Conservation (phyloP, 257 asterid species). For the Lavandula angustifolia region DNA sequence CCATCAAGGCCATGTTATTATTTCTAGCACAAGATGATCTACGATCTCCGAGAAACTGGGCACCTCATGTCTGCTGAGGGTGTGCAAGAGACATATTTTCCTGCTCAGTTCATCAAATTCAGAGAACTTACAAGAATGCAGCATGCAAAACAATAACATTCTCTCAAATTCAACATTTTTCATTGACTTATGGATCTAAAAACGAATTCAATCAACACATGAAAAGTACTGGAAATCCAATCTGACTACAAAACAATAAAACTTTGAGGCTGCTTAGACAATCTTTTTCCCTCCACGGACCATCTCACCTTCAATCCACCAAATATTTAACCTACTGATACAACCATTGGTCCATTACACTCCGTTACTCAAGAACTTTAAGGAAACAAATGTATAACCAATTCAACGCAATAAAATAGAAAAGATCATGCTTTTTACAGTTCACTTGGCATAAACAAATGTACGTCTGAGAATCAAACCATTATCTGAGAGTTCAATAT, state of each 20-base stretch:
- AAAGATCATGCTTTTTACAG: neutral
- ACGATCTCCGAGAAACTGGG: slow-evolving; percentile 43
- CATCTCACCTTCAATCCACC: slow-evolving; percentile 7
- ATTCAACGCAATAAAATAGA: neutral
- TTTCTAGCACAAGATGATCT: slow-evolving; percentile 45
- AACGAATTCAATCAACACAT: slow-evolving; percentile 9
- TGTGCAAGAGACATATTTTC: slow-evolving; percentile 62
- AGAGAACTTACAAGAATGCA: slow-evolving; percentile 12
- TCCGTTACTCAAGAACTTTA: neutral
- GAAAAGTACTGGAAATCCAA: slow-evolving; percentile 8
- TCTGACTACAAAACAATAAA: neutral
- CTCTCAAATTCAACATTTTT: neutral
- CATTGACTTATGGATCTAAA: neutral
- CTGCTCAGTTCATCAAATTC: slow-evolving; percentile 39
- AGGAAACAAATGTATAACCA: neutral
- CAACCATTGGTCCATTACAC: neutral
- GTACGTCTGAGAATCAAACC: neutral
- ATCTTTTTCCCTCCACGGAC: neutral
- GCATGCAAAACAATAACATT: neutral
- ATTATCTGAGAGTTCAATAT: slow-evolving; percentile 3
- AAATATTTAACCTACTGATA: neutral
- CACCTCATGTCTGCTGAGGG: slow-evolving; percentile 48
- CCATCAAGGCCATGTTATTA: slow-evolving; percentile 17
- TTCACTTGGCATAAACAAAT: slow-evolving; percentile 1
- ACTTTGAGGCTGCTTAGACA: neutral